These are phyloP conservation scores for Breviolum minutum DNA, from an alignment of 73 alveolate species.

Conservation along the genomic window DNA sequence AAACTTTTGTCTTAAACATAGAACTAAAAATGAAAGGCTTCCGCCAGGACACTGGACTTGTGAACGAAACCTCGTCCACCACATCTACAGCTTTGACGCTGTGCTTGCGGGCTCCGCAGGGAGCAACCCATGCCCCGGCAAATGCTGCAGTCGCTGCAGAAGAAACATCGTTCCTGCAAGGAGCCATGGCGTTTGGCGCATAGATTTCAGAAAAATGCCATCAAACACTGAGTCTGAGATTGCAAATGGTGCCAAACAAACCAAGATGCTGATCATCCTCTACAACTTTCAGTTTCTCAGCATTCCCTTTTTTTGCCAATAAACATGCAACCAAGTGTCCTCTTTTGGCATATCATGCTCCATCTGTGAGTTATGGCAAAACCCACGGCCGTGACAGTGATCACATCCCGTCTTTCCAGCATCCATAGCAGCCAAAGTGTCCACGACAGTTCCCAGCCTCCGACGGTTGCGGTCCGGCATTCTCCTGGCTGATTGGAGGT, in stretches of 20 bases:
- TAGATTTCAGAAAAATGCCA: too few relatives aligned
- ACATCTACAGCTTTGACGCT: neutral
- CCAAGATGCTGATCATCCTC: too few relatives aligned
- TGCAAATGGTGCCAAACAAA: too few relatives aligned
- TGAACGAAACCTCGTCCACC: constrained; percentile 56
- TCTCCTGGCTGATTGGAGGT: neutral
- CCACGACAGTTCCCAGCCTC: constrained; percentile 2
- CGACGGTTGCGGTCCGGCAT: neutral
- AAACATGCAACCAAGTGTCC: neutral
- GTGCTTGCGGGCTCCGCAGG: neutral
- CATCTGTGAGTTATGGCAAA: constrained; percentile 42
- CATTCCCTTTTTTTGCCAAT: neutral
- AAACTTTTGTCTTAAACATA: neutral
- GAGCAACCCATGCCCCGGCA: constrained; percentile 56
- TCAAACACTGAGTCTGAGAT: too few relatives aligned
- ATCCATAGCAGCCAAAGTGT: neutral
- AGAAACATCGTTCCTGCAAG: constrained; percentile 58
- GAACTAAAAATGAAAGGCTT: neutral
- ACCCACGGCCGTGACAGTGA: constrained; percentile 41
- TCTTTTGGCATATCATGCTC: constrained; percentile 47
- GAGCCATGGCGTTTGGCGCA: too few relatives aligned
- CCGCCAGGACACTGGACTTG: constrained; percentile 43
- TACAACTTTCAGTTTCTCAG: too few relatives aligned
- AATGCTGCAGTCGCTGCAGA: constrained; percentile 14
- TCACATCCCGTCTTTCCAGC: neutral